Evolutionary conservation across 2,329 filamentous ascomycete species (phyloP), one percentile per base, ranked within the genome.

Genomic region (Podosphaera fusca): DNA sequence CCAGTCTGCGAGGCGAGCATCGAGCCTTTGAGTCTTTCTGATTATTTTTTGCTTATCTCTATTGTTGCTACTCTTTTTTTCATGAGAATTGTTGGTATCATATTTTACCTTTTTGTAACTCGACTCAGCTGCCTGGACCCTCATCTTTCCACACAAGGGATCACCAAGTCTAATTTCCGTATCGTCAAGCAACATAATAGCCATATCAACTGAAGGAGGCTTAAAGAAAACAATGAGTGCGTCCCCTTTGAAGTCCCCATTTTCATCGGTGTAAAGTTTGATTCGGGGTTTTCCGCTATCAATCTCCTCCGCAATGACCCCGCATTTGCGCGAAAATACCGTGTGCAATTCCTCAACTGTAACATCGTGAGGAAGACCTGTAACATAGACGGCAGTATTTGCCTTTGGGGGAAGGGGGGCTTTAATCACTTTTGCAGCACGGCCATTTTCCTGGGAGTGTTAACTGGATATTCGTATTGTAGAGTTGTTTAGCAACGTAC

Each of bases 141-240:
- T 77, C 75, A 95, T 94, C 59, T 75, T 81, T 33, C 81, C 84
- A 64, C 65, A 51, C 68, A 71, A 45, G 72, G 71, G 72, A 1
- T 73, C 60, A 0, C 72, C 72, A 59, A 85, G 74, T 58, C 90
- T 78, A 65, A 96, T 92, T 63, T 88, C 81, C 3, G 83, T 84
- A 64, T 88, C 86, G 68, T 94, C 86, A 10, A 87, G 75, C 64
- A 92, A 75, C 72, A 82, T 80, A 61, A 90, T 85, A 50, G 87
- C 87, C 72, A 88, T 83, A 47, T 84, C 74, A 58, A 98, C 90
- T n/a, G 86, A 94, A 67, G 94, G 88, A 0, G 88, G 85, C 64
- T 92, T 87, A 76, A 95, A 95, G 71, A 94, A 98, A 40, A 96
- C 86, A 57, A 98, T 75, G 36, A 98, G 75, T 2, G 87, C 89